Evolutionary conservation across 129 eudicot genomes (phyloP).

Genomic region (Helianthus annuus): DNA sequence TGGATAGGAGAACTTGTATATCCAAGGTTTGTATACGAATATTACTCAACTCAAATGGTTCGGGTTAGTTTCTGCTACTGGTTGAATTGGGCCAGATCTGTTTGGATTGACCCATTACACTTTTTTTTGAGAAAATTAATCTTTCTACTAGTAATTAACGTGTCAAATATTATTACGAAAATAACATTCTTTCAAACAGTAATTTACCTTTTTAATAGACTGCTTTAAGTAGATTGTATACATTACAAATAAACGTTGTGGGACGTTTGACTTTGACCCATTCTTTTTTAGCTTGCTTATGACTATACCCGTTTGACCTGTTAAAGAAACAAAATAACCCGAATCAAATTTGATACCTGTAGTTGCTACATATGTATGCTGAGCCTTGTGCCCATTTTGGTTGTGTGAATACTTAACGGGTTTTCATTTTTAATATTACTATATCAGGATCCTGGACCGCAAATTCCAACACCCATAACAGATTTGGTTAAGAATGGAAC

Average conservation of each 20-base stretch:
- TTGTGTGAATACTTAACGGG: constrained; percentile 10
- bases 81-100: background rate
- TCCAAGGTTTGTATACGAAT: constrained; percentile 47
- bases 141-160: background rate
- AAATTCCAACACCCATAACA: constrained; percentile 60
- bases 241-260: background rate
- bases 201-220: background rate
- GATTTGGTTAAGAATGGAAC: constrained; percentile 63
- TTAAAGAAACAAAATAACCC: background rate
- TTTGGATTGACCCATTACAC: background rate
- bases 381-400: background rate
- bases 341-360: background rate
- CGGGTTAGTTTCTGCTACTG: background rate
- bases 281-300: background rate
- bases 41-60: background rate
- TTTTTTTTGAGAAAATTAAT: background rate
- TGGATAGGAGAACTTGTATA: constrained; percentile 52
- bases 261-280: background rate
- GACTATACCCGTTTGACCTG: background rate
- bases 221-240: background rate
- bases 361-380: background rate
- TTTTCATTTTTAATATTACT: constrained; percentile 4
- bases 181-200: background rate
- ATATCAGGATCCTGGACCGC: constrained; percentile 78
- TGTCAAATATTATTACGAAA: background rate